Evolutionary conservation across 371 early-diverging fungal genomes (phyloP), one percentile per base, ranked within the genome.

Genomic region (Mucor ambiguus): DNA sequence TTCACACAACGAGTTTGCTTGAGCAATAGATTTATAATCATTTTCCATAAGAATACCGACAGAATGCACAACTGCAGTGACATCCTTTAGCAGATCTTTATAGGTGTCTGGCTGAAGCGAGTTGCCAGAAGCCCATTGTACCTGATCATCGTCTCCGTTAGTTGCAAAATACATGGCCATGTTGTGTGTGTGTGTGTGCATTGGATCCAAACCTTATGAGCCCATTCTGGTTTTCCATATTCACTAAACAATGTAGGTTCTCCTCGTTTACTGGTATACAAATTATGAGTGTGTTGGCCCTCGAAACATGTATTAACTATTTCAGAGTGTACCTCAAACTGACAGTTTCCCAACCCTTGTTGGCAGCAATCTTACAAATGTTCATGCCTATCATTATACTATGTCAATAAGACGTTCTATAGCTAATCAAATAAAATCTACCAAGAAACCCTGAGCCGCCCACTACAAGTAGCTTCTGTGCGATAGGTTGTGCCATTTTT

Each of bases 371-470:
- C 64, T 80, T 84, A 67, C 92, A 92, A 52, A 92, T 80, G 66
- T 80, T 83, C 41, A 76, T 69, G 7, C 89, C 89, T 86, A 54
- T 3, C 20, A 41, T 18, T 0, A 16, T 18, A 29, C 33, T 10
- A 20, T n/a, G 24, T 43, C 0, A n/a, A 24, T 59, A 28, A 10
- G 11, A 38, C 30, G 49, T 20, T 10, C 2, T 35, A 20, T 20
- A 26, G 1, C 0, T n/a, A 5, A 20, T 3, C 9, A 28, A 35
- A 8, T 30, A 41, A 0, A 38, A 24, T 41, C 7, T 83, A 81
- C 92, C 92, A 16, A 91, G 76, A 63, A 87, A 89, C 0, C 92
- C 92, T 1, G 89, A 81, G 30, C 92, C 92, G 24, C 92, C 92
- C 4, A 90, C 92, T 6, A 92, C 92, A 20, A 92, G 69, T 4